Evolutionary conservation across 139 green algal genomes (phyloP), one percentile per base, ranked within the genome.

Genomic region (Ettlia oleoabundans): DNA sequence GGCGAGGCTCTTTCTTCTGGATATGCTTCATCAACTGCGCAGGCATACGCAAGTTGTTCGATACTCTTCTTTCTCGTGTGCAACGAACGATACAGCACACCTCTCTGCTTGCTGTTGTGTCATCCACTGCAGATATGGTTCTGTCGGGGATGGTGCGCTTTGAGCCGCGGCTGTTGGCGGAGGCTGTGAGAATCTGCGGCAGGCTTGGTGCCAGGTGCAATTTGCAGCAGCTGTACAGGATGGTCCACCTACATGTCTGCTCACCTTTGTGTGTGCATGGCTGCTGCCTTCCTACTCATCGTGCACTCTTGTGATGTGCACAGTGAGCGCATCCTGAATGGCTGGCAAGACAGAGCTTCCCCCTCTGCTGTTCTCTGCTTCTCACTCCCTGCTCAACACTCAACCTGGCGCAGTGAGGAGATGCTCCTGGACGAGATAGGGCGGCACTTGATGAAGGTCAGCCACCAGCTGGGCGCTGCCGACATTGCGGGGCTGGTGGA

Each of bases 361-460:
- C 26, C 62, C 18, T 5, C 28, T 68, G 26, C 28, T 68, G 62
- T 30, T 32, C 35, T 2, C 64, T 24, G 7, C 32, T 32, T 0
- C 47, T 1, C 47, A 35, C 10, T 21, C 3, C 2, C 71, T 32
- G 30, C 22, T 13, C 1, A 32, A 24, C 47, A 15, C 47, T 15
- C 15, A 58, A 58, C 15, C 13, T 58, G 47, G 47, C 15, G 52
- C 58, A 81, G 75, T 38, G 75, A 81, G 75, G 75, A 81, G 58
- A 81, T 81, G 75, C 58, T 81, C 40, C 58, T 81, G 58, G 75
- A 81, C 8, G 75, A 81, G 40, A 32, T 81, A 24, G 75, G 40
- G 4, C 38, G 75, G 28, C 58, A 81, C 40, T 3, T 81, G 0
- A 81, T 81, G 75, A 35, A 55, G 5, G 5, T 71, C n/a, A 43